Evolutionary conservation across 202 grass and related monocot genomes (phyloP).

Genomic region (Hordeum pubiflorum): DNA sequence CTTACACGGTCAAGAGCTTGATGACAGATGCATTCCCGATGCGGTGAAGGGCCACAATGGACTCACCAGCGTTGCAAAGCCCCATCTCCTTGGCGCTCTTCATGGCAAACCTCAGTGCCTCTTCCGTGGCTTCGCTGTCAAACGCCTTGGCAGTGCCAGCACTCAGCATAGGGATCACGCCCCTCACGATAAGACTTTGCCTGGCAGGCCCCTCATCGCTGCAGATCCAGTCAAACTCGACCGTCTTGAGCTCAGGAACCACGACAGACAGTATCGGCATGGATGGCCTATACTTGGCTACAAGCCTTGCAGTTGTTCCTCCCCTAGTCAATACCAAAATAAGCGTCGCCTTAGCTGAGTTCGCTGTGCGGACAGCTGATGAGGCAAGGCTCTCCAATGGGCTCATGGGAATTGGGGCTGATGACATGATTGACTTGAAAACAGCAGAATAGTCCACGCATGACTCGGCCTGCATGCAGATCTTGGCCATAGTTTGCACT

Average conservation of each 20-base stretch:
- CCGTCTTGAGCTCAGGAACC: conserved; percentile 78
- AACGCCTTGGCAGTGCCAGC: conserved; percentile 62
- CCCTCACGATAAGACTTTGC: conserved; percentile 78
- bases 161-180: conserved; percentile 67
- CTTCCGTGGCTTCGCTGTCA: conserved; percentile 65
- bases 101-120: conserved; percentile 53
- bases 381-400: conserved; percentile 86
- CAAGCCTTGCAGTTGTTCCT: conserved; percentile 79
- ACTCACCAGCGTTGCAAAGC: conserved; percentile 62
- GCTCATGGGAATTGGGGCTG: conserved; percentile 76
- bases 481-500: conserved; percentile 80
- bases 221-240: conserved; percentile 71
- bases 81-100: conserved; percentile 42
- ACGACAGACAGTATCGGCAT: conserved; percentile 83
- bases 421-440: conserved; percentile 65
- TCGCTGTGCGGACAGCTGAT: conserved; percentile 79
- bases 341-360: conserved; percentile 58
- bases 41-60: conserved; percentile 68
- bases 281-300: conserved; percentile 78
- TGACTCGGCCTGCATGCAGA: conserved; percentile 76
- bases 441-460: conserved; percentile 56
- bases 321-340: conserved; percentile 82
- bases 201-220: conserved; percentile 76
- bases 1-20: conserved; percentile 62
- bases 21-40: conserved; percentile 69